A percentile compares a stretch with the other conserved stretches of the same genome.
These are phyloP conservation scores for Saccharomycopsis hybrid DNA, from an alignment of 1,139 yeast genomes.

Conservation along the genomic window DNA sequence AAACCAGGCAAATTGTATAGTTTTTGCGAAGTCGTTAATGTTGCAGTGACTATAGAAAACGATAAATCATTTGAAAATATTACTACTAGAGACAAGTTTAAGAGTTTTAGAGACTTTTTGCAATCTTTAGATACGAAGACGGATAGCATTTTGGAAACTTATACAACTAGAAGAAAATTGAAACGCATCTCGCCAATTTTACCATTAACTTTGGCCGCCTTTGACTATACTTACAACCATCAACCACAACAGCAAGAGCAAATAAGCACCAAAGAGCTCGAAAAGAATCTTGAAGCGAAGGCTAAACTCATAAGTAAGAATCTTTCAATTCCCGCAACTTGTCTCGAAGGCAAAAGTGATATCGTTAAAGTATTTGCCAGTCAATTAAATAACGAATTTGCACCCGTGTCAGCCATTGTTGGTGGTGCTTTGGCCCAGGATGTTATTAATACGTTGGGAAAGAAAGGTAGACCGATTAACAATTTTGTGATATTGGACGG, in stretches of 20 bases:
- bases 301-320: conserved; percentile 31
- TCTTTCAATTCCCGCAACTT: conserved; percentile 35
- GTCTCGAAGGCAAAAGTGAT: conserved; percentile 30
- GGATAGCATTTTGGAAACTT: conserved; percentile 34
- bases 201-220: conserved; percentile 54
- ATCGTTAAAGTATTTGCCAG: conserved; percentile 24
- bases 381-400: conserved; percentile 62
- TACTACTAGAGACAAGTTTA: conserved; percentile 50
- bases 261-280: too few relatives aligned
- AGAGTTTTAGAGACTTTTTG: conserved; percentile 34
- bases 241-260: too few relatives aligned
- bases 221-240: neutral
- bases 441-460: conserved; percentile 73
- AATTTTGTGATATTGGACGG: conserved; percentile 78
- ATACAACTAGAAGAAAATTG: conserved; percentile 46
- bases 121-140: conserved; percentile 24
- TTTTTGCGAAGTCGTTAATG: conserved; percentile 39
- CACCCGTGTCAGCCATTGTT: conserved; percentile 81
- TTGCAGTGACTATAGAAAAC: conserved; percentile 37
- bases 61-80: conserved; percentile 42
- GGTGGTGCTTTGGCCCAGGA: conserved; percentile 94
- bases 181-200: conserved; percentile 53
- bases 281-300: too few relatives aligned
- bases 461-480: conserved; percentile 74
- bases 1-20: conserved; percentile 47